These are phyloP conservation scores for Porcisia deanei DNA, from an alignment of 208 protist genomes.

Conservation along the genomic window DNA sequence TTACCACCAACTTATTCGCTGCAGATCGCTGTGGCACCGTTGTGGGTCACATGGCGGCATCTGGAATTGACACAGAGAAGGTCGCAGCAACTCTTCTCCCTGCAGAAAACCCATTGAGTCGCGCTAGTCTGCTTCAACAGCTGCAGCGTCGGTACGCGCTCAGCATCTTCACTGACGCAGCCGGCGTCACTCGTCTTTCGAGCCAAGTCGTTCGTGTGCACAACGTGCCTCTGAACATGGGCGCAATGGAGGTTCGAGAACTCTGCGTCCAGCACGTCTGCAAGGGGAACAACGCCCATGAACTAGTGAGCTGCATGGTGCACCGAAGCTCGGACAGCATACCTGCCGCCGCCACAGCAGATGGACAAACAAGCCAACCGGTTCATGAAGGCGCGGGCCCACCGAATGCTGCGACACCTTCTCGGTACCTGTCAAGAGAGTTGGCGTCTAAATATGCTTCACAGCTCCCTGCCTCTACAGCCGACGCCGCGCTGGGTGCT, in stretches of 20 bases:
- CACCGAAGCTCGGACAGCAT: conserved; percentile 12
- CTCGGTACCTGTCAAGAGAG: neutral
- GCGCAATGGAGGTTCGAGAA: conserved; percentile 63
- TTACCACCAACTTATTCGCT: conserved; percentile 41
- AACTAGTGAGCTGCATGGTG: conserved; percentile 65
- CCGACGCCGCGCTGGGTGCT: neutral
- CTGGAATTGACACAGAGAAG: neutral
- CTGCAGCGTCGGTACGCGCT: conserved; percentile 21
- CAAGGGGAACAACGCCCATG: conserved; percentile 15
- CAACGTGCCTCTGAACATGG: conserved; percentile 61
- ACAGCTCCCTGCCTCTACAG: neutral
- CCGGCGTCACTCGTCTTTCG: conserved; percentile 42
- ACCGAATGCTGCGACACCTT: neutral
- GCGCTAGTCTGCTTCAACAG: conserved; percentile 14
- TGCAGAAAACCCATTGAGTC: neutral
- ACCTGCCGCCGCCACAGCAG: conserved; percentile 9
- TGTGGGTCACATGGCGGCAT: neutral
- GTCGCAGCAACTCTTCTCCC: neutral
- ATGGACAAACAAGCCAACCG: neutral
- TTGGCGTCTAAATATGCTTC: neutral
- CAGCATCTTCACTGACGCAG: conserved; percentile 44
- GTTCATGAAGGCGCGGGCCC: neutral
- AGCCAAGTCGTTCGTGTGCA: conserved; percentile 55
- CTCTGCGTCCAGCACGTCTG: conserved; percentile 46
- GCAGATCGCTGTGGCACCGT: conserved; percentile 29